Evolutionary conservation across 345 rosid species (phyloP), one percentile per base, ranked within the genome.

Genomic region (Anastatica hierochuntica): DNA sequence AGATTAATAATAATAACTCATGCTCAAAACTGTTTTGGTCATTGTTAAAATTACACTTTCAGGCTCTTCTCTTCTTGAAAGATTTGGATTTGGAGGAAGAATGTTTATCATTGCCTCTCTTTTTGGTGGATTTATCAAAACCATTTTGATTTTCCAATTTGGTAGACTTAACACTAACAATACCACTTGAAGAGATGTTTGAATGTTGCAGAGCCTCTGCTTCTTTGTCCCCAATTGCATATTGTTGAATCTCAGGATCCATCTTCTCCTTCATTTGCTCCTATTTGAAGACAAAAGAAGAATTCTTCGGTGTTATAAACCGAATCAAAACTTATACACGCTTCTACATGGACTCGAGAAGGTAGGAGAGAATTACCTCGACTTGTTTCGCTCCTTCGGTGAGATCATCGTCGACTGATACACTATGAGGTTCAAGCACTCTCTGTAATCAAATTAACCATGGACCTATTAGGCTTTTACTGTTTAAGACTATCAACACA

Each of bases 331-430:
- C 24, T 21, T n/a, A n/a, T n/a, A n/a, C n/a, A n/a, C n/a, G n/a
- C n/a, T n/a, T n/a, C n/a, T n/a, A 19, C 9, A 38, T 3, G 26
- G 1, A 5, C 6, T 35, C 2, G 15, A 13, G 44, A 16, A 42
- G 24, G 24, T 7, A 42, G 14, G n/a, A n/a, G 31, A 67, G 14
- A 43, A 36, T 14, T 38, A 92, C 98, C 95, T 83, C 80, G 37
- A 79, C 90, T 81, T 83, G 75, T 76, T 67, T 78, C 23, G 97
- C 97, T 10, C 74, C 97, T 47, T 85, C 95, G 18, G 68, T 76
- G 14, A 88, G 88, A 71, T 92, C 95, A 42, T 85, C 95, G 3
- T 83, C 94, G 15, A 92, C 72, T 0, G 87, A 74, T 48, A 85
- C 72, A 44, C 59, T 74, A 60, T 78, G 98, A 17, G 97, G 95